These are phyloP conservation scores for Russula emetica DNA, from an alignment of 768 basidiomycete species.

Conservation along the genomic window DNA sequence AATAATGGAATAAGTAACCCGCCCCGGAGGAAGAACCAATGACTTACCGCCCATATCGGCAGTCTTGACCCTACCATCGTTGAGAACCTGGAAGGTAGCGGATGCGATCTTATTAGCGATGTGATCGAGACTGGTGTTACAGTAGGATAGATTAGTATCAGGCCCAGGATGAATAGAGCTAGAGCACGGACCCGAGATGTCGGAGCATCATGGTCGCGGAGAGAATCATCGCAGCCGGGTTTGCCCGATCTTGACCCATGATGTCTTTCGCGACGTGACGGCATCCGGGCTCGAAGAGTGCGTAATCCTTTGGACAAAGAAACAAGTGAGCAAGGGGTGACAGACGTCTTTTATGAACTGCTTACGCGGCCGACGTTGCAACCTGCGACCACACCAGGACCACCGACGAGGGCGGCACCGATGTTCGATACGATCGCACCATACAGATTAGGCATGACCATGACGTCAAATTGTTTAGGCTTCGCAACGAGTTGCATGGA, in stretches of 20 bases:
- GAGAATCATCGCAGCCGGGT: constrained; percentile 96
- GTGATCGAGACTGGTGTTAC: constrained; percentile 65
- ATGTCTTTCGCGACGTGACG: constrained; percentile 93
- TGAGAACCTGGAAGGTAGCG: constrained; percentile 90
- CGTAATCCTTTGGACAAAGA: constrained; percentile 65
- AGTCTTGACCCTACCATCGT: constrained; percentile 82
- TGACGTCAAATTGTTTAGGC: constrained; percentile 95
- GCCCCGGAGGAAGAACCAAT: neutral
- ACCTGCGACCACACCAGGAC: constrained; percentile 95
- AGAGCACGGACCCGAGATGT: constrained; percentile 73
- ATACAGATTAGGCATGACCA: constrained; percentile 99
- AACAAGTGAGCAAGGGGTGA: neutral
- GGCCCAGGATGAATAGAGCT: constrained; percentile 12
- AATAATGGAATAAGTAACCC: constrained; percentile 19
- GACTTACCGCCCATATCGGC: constrained; percentile 90
- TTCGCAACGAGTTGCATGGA: constrained; percentile 99
- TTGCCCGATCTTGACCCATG: constrained; percentile 93
- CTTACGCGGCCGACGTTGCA: constrained; percentile 92
- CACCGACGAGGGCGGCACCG: constrained; percentile 96
- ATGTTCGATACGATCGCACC: constrained; percentile 98
- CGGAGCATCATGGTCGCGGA: constrained; percentile 97
- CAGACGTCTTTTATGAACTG: constrained; percentile 25
- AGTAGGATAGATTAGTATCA: constrained; percentile 18
- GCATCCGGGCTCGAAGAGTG: constrained; percentile 98
- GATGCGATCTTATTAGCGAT: constrained; percentile 92